These are phyloP conservation scores for Colletotrichum endophyticum DNA, from an alignment of 2,329 filamentous ascomycete species.

Conservation along the genomic window DNA sequence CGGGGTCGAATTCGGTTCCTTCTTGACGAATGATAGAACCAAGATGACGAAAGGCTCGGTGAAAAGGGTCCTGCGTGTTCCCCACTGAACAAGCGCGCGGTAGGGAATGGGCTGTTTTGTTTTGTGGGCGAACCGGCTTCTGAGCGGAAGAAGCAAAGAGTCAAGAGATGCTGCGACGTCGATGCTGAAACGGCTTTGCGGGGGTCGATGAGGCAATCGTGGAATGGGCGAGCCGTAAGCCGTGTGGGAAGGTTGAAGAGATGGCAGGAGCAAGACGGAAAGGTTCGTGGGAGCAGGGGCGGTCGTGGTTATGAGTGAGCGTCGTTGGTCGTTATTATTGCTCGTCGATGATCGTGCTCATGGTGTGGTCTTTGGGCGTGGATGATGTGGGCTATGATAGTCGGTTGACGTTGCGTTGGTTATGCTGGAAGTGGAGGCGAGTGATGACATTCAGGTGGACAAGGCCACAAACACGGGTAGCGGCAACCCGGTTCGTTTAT, in stretches of 20 bases:
- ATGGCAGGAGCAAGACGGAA: background rate
- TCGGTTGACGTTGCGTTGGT: background rate
- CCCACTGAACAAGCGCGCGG: constrained; percentile 22
- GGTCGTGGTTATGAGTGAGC: background rate
- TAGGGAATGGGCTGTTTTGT: background rate
- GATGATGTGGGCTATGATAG: background rate
- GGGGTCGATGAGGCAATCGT: background rate
- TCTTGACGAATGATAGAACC: background rate
- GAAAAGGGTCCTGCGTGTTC: background rate
- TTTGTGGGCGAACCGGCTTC: background rate
- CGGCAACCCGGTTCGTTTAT: constrained; percentile 12
- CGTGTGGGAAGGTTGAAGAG: background rate
- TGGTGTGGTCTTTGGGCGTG: background rate
- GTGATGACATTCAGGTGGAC: background rate
- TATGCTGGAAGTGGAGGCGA: constrained; percentile 3
- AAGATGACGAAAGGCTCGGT: background rate
- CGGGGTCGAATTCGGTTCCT: background rate
- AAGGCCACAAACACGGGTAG: background rate
- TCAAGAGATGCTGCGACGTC: background rate
- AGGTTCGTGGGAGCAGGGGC: background rate
- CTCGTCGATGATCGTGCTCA: background rate
- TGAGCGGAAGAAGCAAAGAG: background rate
- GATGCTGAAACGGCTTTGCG: constrained; percentile 5
- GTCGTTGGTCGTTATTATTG: background rate
- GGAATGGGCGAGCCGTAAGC: background rate